phyloP scores from a whole-genome alignment of 164 flowering plant species.

The Aristolochia fimbriata region DNA sequence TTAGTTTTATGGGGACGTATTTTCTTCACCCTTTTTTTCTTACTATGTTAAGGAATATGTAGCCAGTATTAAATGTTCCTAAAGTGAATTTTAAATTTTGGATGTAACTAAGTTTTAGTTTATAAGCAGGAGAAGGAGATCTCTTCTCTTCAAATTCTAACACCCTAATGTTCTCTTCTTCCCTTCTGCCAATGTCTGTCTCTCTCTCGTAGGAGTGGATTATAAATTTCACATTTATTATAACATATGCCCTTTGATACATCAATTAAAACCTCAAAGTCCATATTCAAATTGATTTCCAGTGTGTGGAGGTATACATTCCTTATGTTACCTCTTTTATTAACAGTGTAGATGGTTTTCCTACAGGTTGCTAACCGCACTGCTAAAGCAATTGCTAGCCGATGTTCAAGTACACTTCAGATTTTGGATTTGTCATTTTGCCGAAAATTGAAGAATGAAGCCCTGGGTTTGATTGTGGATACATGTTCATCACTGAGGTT shows the following conservation, averaged over 20 bases:
- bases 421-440: slow-evolving; percentile 77
- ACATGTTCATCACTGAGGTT: slow-evolving; percentile 49
- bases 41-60: no score
- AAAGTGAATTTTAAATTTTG: no score
- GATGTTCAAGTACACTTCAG: slow-evolving; percentile 33
- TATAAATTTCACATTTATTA: not conserved
- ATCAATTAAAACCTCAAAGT: not conserved
- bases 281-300: not conserved
- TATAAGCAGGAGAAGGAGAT: no score
- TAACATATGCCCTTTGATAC: not conserved
- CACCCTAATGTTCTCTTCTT: no score
- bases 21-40: no score
- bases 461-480: slow-evolving; percentile 76
- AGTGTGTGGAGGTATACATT: not conserved
- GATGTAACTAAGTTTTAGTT: no score
- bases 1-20: no score
- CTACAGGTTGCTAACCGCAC: slow-evolving; percentile 55
- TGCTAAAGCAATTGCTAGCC: slow-evolving; percentile 49
- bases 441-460: slow-evolving; percentile 55
- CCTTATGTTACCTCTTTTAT: not conserved
- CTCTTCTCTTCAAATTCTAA: no score
- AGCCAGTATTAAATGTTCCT: no score
- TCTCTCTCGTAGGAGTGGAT: no score
- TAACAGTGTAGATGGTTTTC: not conserved
- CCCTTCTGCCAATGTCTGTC: no score